phyloP scores from a whole-genome alignment of 495 filamentous ascomycete species.

The Penicillium argentinense region DNA sequence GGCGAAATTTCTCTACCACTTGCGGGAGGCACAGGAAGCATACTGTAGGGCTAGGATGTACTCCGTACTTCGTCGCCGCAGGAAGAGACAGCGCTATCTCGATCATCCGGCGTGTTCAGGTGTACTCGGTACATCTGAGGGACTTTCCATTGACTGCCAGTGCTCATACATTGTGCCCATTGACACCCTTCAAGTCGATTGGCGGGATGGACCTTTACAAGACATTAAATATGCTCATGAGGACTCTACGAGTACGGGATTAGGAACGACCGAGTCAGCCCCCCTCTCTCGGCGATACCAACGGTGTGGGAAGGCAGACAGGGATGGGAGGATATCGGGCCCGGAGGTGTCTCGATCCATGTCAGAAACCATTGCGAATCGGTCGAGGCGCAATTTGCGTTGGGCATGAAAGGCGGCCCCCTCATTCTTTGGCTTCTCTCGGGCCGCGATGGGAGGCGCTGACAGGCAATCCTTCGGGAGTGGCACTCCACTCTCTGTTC shows the following conservation, averaged over 20 bases:
- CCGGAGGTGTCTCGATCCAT: neutral
- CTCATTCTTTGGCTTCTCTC: conserved; percentile 10
- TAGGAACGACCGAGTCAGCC: neutral
- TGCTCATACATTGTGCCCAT: too few relatives aligned
- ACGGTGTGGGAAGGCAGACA: neutral
- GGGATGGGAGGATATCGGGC: neutral
- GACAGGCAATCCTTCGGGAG: conserved; percentile 7
- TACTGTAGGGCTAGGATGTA: too few relatives aligned
- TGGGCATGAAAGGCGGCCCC: conserved; percentile 26
- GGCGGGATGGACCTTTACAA: too few relatives aligned
- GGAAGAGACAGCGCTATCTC: too few relatives aligned
- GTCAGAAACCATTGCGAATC: conserved; percentile 14
- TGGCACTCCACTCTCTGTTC: neutral
- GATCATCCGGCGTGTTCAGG: too few relatives aligned
- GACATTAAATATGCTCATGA: too few relatives aligned
- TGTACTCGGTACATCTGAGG: too few relatives aligned
- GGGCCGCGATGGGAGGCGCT: conserved; percentile 9
- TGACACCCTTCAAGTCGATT: too few relatives aligned
- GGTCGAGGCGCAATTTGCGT: conserved; percentile 21
- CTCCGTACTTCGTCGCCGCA: too few relatives aligned
- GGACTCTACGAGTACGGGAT: too few relatives aligned
- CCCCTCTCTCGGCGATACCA: neutral
- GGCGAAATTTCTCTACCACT: neutral
- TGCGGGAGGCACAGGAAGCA: too few relatives aligned
- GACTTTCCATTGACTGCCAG: too few relatives aligned